A percentile compares a stretch with the other conserved stretches of the same genome.
These are phyloP conservation scores for Candida gorgasii DNA, from an alignment of 805 yeast genomes.

Conservation along the genomic window DNA sequence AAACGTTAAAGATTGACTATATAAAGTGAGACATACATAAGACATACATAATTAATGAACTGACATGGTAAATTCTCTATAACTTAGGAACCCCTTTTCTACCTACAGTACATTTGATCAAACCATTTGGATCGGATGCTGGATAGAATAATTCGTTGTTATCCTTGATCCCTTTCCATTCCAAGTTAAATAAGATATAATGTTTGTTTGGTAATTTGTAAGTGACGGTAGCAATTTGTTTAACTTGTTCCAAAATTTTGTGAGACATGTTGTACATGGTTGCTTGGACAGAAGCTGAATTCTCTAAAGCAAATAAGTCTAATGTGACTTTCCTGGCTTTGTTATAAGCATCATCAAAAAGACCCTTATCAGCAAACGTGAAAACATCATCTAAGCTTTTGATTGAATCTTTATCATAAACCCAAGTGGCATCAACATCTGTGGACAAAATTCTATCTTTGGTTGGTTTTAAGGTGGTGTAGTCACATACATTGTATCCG, in stretches of 20 bases:
- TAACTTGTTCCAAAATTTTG: conserved; percentile 60
- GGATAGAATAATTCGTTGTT: conserved; percentile 88
- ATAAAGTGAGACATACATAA: background rate
- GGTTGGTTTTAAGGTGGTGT: conserved; percentile 83
- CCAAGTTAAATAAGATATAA: conserved; percentile 75
- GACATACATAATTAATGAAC: background rate
- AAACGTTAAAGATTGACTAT: background rate
- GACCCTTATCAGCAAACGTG: conserved; percentile 55
- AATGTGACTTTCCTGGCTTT: conserved; percentile 69
- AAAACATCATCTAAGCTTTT: conserved; percentile 52
- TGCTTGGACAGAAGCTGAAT: conserved; percentile 94
- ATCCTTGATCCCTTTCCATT: conserved; percentile 81
- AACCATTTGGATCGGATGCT: conserved; percentile 88
- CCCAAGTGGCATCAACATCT: conserved; percentile 76
- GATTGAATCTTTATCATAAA: conserved; percentile 53
- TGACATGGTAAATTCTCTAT: conserved; percentile 35
- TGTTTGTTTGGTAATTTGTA: conserved; percentile 91
- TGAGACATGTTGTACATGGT: conserved; percentile 93
- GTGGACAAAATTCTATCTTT: conserved; percentile 85
- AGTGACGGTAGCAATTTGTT: conserved; percentile 61
- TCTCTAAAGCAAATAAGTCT: conserved; percentile 77
- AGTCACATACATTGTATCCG: conserved; percentile 83
- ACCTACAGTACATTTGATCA: conserved; percentile 83
- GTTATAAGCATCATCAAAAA: conserved; percentile 66
- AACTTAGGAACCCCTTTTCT: conserved; percentile 54